Base-by-base conservation (phyloP, 768 basidiomycete genomes). In the Boletus rex-veris region DNA sequence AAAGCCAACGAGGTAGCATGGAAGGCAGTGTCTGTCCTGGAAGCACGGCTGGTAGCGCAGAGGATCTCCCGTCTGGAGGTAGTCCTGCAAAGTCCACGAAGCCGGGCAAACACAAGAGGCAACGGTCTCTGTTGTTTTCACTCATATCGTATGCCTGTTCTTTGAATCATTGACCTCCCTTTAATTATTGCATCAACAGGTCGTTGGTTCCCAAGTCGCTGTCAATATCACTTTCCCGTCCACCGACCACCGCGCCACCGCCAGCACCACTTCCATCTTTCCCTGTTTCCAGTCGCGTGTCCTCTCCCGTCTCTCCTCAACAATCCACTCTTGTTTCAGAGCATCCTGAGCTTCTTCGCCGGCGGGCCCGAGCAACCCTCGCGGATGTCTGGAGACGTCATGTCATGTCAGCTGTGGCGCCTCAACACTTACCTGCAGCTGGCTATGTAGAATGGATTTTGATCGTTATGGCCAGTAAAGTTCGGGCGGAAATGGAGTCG, bases 41-140 rank as follows among this genome's bases (percentile, higher is more conserved):
- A 46, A 62, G 64, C 44, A 49, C 30, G 7, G 37, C 43, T 4
- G 40, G 55, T 10, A 62, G 67, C 31, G 30, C 57, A 30, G 70
- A 67, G 24, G 55, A 62, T 36, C 16, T 50, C 7, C 58, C 58
- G 1, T 45, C 55, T 24, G 44, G 19, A 47, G 40, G 57, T 31
- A 40, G 55, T 31, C 60, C 71, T 36, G 60, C 68, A 9, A 60
- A 64, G 47, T 48, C 73, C 38, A 61, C 61, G 40, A 79, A 75
- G 61, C 59, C 59, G 4, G 62, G 72, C 39, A 80, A 78, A 57
- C 85, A 88, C 59, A 88, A 85, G 71, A 86, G 82, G 59, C 83
- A 86, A 60, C 77, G 83, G 41, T 90, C 88, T 15, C 65, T 90
- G 54, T 73, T 88, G 45, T 86, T 84, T 79, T 79, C 84, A 7